phyloP scores from a whole-genome alignment of 352 stramenopile genomes.

The Phytophthora quininea region DNA sequence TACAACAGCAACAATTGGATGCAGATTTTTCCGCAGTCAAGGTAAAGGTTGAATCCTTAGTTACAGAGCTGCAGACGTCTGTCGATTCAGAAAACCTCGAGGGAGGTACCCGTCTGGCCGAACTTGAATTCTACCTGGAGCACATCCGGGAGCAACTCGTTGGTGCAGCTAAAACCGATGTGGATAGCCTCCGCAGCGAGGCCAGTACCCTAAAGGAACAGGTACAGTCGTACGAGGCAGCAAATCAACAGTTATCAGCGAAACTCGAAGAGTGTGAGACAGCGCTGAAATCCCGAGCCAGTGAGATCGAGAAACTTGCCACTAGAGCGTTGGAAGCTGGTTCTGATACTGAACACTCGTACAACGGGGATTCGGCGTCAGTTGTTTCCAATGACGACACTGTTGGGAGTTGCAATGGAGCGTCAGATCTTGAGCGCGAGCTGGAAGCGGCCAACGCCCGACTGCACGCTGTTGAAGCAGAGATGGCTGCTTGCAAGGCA shows the following conservation, averaged over 20 bases:
- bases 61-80: constrained; percentile 11
- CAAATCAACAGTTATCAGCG: constrained; percentile 26
- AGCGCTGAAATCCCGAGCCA: constrained; percentile 27
- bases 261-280: constrained; percentile 39
- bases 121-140: constrained; percentile 26
- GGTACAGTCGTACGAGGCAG: constrained; percentile 28
- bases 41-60: constrained; percentile 24
- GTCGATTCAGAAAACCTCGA: background rate
- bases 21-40: constrained; percentile 23
- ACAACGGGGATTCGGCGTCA: constrained; percentile 18
- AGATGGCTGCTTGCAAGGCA: constrained; percentile 65
- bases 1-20: constrained; percentile 17
- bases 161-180: constrained; percentile 9
- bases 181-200: constrained; percentile 20
- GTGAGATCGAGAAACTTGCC: constrained; percentile 27
- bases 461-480: constrained; percentile 44
- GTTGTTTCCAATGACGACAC: constrained; percentile 24
- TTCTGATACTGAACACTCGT: constrained; percentile 21
- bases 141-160: constrained; percentile 27
- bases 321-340: constrained; percentile 6
- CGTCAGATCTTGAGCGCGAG: constrained; percentile 23
- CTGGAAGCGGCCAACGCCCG: constrained; percentile 38
- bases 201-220: constrained; percentile 20
- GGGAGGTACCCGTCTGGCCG: constrained; percentile 4
- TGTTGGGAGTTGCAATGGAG: constrained; percentile 21